phyloP scores from a whole-genome alignment of 495 filamentous ascomycete species.

The Neohortaea acidophila region DNA sequence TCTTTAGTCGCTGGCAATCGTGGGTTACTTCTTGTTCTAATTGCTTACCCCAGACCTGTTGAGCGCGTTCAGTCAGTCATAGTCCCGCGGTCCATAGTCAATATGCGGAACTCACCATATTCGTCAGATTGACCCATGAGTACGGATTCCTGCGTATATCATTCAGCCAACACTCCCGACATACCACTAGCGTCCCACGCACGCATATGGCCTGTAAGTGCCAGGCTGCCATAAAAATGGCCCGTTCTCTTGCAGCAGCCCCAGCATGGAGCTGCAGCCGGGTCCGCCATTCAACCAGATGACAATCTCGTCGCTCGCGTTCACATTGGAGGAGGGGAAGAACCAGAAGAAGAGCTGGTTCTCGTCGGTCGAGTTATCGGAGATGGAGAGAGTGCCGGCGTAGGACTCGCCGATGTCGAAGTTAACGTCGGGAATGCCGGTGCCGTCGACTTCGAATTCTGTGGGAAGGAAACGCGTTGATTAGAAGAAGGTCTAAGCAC shows the following conservation, averaged over 20 bases:
- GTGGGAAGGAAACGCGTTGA: too few species aligned
- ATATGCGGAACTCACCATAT: too few species aligned
- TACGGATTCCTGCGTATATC: conserved; percentile 56
- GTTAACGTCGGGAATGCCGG: conserved; percentile 43
- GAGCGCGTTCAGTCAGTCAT: too few species aligned
- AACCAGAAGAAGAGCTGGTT: conserved; percentile 64
- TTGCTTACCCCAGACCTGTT: conserved; percentile 60
- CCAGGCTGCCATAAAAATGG: conserved; percentile 62
- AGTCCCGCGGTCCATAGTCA: too few species aligned
- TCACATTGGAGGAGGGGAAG: conserved; percentile 44
- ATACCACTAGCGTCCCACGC: too few species aligned
- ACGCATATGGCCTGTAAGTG: too few species aligned
- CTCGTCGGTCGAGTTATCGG: conserved; percentile 33
- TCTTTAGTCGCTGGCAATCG: background rate
- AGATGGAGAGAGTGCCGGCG: conserved; percentile 59
- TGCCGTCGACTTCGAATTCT: background rate
- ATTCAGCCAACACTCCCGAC: too few species aligned
- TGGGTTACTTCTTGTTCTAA: background rate
- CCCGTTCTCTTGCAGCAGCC: conserved; percentile 45
- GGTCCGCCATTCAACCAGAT: conserved; percentile 42
- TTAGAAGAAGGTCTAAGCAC: too few species aligned
- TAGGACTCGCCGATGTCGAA: conserved; percentile 56
- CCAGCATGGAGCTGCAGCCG: conserved; percentile 54
- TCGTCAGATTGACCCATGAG: conserved; percentile 46
- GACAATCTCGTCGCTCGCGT: conserved; percentile 46